Conservation (phyloP, 129 eudicot species). For the Artemisia argyi region DNA sequence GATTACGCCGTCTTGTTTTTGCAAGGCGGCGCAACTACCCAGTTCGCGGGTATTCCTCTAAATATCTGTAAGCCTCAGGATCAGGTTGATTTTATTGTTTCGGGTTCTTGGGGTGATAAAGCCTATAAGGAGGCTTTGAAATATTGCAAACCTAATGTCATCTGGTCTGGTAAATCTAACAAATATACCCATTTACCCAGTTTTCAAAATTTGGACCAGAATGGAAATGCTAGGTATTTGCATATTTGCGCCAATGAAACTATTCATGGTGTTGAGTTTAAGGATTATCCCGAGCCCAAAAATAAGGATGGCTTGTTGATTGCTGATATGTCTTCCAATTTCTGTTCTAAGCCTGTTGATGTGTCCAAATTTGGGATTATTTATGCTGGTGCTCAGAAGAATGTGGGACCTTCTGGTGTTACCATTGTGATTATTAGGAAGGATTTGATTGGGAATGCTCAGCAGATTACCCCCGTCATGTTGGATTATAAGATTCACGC, state of each 20-base stretch:
- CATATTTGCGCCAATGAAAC: conserved; percentile 98
- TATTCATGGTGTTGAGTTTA: conserved; percentile 95
- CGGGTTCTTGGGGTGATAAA: conserved; percentile 99
- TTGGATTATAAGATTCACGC: conserved; percentile 95
- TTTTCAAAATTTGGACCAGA: conserved; percentile 54
- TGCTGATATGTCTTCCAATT: conserved; percentile 98
- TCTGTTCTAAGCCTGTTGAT: conserved; percentile 91
- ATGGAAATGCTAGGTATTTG: conserved; percentile 58
- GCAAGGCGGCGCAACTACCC: conserved; percentile 99
- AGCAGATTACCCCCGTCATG: conserved; percentile 84
- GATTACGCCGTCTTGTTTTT: conserved; percentile 83
- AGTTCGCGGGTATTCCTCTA: conserved; percentile 79
- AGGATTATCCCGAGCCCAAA: conserved; percentile 60
- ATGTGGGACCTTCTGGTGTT: conserved; percentile 94
- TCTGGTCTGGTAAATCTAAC: conserved; percentile 84
- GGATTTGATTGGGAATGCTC: conserved; percentile 89
- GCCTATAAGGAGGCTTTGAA: conserved; percentile 82
- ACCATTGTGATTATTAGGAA: conserved; percentile 75
- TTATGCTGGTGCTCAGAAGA: conserved; percentile 96
- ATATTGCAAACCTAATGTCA: conserved; percentile 57
- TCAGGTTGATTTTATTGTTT: conserved; percentile 75
- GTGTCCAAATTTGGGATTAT: conserved; percentile 81
- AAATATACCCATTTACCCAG: conserved; percentile 70
- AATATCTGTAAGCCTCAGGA: conserved; percentile 66
- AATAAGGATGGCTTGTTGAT: conserved; percentile 48